Conservation (phyloP, 345 rosid genomes). For the Erodium maritimum region DNA sequence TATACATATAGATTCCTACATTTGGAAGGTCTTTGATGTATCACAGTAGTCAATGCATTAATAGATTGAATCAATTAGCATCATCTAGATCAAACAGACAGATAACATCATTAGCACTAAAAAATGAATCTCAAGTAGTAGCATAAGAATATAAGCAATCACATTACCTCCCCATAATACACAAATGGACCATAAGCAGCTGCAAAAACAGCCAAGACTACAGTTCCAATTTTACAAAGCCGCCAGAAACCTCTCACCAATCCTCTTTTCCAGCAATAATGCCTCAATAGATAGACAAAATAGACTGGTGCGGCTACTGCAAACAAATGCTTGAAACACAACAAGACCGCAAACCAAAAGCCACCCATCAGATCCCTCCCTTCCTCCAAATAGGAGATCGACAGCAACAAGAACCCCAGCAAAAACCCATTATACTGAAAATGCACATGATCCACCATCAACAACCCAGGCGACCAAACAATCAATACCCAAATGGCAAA, state of each 20-base stretch:
- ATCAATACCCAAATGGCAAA: slow-evolving; percentile 47
- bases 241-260: slow-evolving; percentile 37
- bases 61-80: background rate
- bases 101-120: background rate
- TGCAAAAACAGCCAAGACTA: slow-evolving; percentile 51
- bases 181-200: slow-evolving; percentile 71
- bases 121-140: background rate
- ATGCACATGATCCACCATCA: slow-evolving; percentile 86
- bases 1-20: background rate
- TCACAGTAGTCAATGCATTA: too few relatives aligned
- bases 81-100: background rate
- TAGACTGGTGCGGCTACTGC: slow-evolving; percentile 92
- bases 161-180: slow-evolving; percentile 63
- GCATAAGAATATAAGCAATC: background rate
- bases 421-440: slow-evolving; percentile 91
- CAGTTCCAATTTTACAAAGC: slow-evolving; percentile 42
- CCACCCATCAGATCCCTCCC: slow-evolving; percentile 83
- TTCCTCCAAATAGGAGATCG: slow-evolving; percentile 64
- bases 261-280: slow-evolving; percentile 62
- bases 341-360: slow-evolving; percentile 51
- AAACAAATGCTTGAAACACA: slow-evolving; percentile 90
- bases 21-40: too few relatives aligned
- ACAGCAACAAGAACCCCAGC: slow-evolving; percentile 62
- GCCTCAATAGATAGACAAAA: slow-evolving; percentile 72
- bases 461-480: slow-evolving; percentile 73